Percentiles rank a stretch among this genome's conserved stretches.
phyloP scores from a whole-genome alignment of 208 protist genomes.

The Strigomonas culicis region DNA sequence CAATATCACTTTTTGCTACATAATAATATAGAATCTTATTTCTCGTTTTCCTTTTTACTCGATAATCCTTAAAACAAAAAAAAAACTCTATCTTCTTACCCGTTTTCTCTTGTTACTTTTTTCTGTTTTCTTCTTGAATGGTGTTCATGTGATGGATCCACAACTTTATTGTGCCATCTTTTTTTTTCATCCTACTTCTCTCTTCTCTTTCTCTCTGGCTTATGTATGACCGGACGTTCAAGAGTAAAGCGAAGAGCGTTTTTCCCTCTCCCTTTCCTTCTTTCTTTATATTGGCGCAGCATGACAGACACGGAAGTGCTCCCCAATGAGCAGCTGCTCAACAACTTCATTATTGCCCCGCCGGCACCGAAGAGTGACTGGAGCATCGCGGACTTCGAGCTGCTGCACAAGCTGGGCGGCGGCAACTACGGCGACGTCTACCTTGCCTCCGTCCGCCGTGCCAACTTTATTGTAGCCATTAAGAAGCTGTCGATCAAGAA shows the following conservation, averaged over 20 bases:
- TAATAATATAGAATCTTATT: background rate
- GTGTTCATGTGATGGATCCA: too few species aligned
- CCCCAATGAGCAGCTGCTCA: slow-evolving; percentile 53
- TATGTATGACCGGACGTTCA: too few species aligned
- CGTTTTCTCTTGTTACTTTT: too few species aligned
- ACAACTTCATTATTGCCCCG: slow-evolving; percentile 65
- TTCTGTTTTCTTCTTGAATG: background rate
- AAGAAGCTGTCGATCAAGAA: slow-evolving; percentile 96
- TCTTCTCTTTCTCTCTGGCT: too few species aligned
- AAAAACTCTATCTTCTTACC: too few species aligned
- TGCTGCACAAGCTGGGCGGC: slow-evolving; percentile 92
- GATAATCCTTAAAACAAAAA: background rate
- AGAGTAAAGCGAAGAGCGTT: too few species aligned
- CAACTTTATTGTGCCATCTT: too few species aligned
- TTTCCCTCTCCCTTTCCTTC: too few species aligned
- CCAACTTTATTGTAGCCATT: slow-evolving; percentile 97
- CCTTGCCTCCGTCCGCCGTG: slow-evolving; percentile 96
- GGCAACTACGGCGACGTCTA: slow-evolving; percentile 99
- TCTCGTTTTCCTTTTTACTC: background rate
- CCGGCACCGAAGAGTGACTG: slow-evolving; percentile 65
- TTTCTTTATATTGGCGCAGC: too few species aligned
- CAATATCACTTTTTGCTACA: too few species aligned
- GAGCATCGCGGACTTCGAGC: slow-evolving; percentile 93
- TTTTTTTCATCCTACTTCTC: too few species aligned
- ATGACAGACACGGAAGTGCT: slow-evolving; percentile 46